Evolutionary conservation across 2,329 filamentous ascomycete species (phyloP), one percentile per base, ranked within the genome.

Genomic region (Cordyceps tenuipes): DNA sequence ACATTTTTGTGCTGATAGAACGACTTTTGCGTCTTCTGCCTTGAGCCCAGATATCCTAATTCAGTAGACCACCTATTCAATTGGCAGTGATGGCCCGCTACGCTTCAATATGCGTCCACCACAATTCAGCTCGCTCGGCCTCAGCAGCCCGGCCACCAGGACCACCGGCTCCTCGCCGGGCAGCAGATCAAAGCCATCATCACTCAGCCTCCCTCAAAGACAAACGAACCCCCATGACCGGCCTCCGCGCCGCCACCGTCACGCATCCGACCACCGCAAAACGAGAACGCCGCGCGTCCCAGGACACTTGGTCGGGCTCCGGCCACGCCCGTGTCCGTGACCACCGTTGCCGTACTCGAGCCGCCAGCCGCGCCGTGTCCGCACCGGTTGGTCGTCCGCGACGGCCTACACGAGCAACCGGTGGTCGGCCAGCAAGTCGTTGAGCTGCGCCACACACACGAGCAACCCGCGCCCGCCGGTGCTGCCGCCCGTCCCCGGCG

Each of bases 381-480:
- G 85, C 51, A 85, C 79, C 44, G 82, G 77, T 65, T 82, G 85
- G 64, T 71, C 85, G 69, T 88, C 85, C 61, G 85, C 82, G 44
- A 88, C 78, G 0, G 84, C 76, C 85, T n/a, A n/a, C 85, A 88
- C 31, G 80, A 84, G n/a, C 52, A 82, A n/a, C n/a, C n/a, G n/a
- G n/a, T 84, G 21, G 82, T 83, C 2, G 85, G 85, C 84, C 84
- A 88, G 71, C 83, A 87, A 87, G 71, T 89, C 86, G 66, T 88
- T 88, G 56, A 88, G 74, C 72, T 88, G 85, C 85, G n/a, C n/a
- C n/a, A n/a, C n/a, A n/a, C 85, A 88, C 5, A 87, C 82, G 48
- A 88, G 71, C 12, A 82, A 83, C 19, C 85, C 85, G 53, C 66
- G 83, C 75, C 56, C 80, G 72, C 65, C 81, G 75, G 62, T 23